Base-by-base conservation (phyloP, 1,284 basidiomycete species). In the Hemileia vastatrix region DNA sequence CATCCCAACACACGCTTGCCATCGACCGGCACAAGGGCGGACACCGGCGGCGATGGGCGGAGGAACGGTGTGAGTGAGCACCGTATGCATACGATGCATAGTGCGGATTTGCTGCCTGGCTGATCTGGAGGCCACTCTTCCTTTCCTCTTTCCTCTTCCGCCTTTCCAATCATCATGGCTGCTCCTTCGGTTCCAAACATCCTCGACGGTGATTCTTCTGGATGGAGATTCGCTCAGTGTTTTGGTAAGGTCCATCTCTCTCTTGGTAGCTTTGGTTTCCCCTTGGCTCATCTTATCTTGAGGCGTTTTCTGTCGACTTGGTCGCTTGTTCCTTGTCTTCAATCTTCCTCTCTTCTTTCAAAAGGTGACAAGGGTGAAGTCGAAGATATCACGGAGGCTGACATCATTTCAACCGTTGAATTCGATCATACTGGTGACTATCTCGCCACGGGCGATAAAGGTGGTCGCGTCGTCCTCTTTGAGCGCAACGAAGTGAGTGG, bases 391-490 rank as follows among this genome's bases (percentile, higher is more conserved):
- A 99, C 95, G 67, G 94, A 99, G 82, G 92, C 92, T 92, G 71
- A 70, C 76, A 77, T 76, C 66, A 76, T 76, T 64, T 76, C 95
- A 54, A 96, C 94, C 63, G 95, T 98, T 77, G 95, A 99, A 80
- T 99, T 98, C 76, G 95, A 98, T 78, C 93, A 95, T 67, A 97
- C 95, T 54, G 95, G 95, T 59, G 94, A 97, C 77, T 99, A 98
- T 77, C 88, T 99, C 66, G 95, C 95, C 53, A 99, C 95, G 0
- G 95, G 95, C 67, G 95, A 99, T 82, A 99, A 99, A 80, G 95
- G 76, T 47, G 95, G 95, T 63, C 86, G 95, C 67, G 95, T 99
- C 65, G 95, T 99, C 66, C 82, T 99, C 67, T 99, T 99, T 76
- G 94, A 99, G 80, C 84, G 95, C 62, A 97, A 96, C 79, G 93